Percentiles rank a stretch among this genome's conserved stretches.
Conservation (phyloP, 1,284 basidiomycete species). For the Cryptococcus sp. region DNA sequence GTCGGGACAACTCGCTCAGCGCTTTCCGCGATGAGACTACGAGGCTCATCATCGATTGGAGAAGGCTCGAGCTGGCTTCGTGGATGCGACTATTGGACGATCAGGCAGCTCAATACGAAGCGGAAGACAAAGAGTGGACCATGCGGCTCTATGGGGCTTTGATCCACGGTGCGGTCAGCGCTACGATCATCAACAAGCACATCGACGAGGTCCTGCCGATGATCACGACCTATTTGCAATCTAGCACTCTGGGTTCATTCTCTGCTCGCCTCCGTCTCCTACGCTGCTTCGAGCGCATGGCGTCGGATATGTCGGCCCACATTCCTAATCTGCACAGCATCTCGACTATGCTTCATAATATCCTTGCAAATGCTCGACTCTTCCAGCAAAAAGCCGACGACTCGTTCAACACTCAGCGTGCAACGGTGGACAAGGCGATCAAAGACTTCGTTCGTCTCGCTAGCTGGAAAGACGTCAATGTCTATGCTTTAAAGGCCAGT, state of each 20-base stretch:
- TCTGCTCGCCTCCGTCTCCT: slow-evolving; percentile 69
- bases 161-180: slow-evolving; percentile 65
- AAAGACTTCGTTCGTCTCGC: slow-evolving; percentile 87
- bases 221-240: slow-evolving; percentile 76
- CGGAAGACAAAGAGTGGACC: slow-evolving; percentile 80
- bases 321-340: slow-evolving; percentile 38
- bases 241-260: slow-evolving; percentile 84
- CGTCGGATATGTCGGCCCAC: slow-evolving; percentile 47
- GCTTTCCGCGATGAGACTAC: slow-evolving; percentile 68
- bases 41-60: slow-evolving; percentile 82
- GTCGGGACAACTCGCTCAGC: slow-evolving; percentile 78
- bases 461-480: slow-evolving; percentile 97
- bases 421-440: slow-evolving; percentile 75
- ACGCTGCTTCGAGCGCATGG: slow-evolving; percentile 63
- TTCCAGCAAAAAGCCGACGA: slow-evolving; percentile 61
- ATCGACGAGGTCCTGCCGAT: slow-evolving; percentile 72
- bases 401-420: slow-evolving; percentile 64
- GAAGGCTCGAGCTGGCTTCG: slow-evolving; percentile 80
- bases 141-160: slow-evolving; percentile 84
- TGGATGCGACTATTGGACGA: slow-evolving; percentile 83
- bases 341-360: slow-evolving; percentile 66
- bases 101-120: slow-evolving; percentile 65
- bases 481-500: slow-evolving; percentile 89
- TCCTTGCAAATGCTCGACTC: slow-evolving; percentile 68
- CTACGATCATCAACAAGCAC: slow-evolving; percentile 49